These are phyloP conservation scores for Scutellaria minor DNA, from an alignment of 257 asterid species.

Conservation along the genomic window DNA sequence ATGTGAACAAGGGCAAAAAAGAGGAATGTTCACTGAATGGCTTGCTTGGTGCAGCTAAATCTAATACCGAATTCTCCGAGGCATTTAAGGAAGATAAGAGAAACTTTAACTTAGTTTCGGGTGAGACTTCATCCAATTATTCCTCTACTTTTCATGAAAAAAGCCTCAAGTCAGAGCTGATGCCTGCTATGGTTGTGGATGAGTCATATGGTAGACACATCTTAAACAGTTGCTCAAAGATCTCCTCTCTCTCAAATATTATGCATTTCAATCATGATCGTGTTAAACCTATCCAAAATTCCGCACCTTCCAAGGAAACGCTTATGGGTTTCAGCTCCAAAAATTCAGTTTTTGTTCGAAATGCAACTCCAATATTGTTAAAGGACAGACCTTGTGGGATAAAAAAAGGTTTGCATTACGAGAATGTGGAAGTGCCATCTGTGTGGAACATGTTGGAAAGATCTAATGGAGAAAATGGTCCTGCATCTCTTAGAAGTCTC, in stretches of 20 bases:
- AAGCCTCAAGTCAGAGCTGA: conserved; percentile 31
- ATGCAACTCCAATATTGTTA: conserved; percentile 36
- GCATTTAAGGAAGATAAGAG: conserved; percentile 37
- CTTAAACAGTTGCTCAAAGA: conserved; percentile 41
- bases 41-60: conserved; percentile 39
- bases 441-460: conserved; percentile 39
- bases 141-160: conserved; percentile 42
- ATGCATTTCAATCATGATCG: conserved; percentile 32
- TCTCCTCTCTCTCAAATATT: conserved; percentile 34
- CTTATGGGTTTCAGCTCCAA: conserved; percentile 35
- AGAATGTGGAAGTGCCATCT: conserved; percentile 38
- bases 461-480: conserved; percentile 30
- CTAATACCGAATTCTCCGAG: conserved; percentile 36
- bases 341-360: conserved; percentile 38
- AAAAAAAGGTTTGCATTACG: conserved; percentile 33
- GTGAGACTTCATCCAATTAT: conserved; percentile 35
- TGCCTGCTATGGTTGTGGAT: conserved; percentile 35
- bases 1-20: conserved; percentile 36
- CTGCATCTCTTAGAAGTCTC: conserved; percentile 37
- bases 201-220: conserved; percentile 40
- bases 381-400: conserved; percentile 29
- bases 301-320: conserved; percentile 32
- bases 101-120: conserved; percentile 38
- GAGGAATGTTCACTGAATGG: conserved; percentile 30
- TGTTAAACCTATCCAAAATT: conserved; percentile 36